These are phyloP conservation scores for Anaeromyces robustus DNA, from an alignment of 192 early-diverging fungal species.

Conservation along the genomic window DNA sequence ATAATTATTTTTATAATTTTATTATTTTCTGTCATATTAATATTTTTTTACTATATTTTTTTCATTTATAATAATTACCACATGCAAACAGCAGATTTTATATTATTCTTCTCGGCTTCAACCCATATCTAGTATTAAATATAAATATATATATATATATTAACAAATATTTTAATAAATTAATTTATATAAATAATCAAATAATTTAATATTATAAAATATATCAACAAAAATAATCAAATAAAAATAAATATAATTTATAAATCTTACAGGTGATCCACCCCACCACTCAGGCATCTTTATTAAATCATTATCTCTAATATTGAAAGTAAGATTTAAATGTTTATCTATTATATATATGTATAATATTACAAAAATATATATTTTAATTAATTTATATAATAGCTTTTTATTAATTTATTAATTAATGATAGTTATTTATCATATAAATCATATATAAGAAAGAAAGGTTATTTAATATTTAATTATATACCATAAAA, in stretches of 20 bases:
- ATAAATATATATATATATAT: not conserved
- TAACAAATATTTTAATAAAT: not conserved
- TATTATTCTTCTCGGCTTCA: slow-evolving; percentile 56
- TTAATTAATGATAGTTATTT: too few relatives aligned
- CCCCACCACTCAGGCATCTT: slow-evolving; percentile 55
- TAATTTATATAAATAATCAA: too few relatives aligned
- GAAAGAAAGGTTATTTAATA: too few relatives aligned
- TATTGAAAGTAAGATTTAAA: not conserved
- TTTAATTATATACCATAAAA: slow-evolving; percentile 59
- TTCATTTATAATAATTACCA: slow-evolving; percentile 43
- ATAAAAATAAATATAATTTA: slow-evolving; percentile 5
- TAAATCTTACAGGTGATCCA: slow-evolving; percentile 51
- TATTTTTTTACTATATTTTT: not conserved
- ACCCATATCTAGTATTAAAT: slow-evolving; percentile 50
- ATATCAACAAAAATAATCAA: not conserved
- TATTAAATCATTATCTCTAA: not conserved
- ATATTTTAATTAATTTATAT: too few relatives aligned
- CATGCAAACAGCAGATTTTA: slow-evolving; percentile 61
- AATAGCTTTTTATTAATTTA: too few relatives aligned
- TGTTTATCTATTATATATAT: not conserved
- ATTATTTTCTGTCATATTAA: too few relatives aligned
- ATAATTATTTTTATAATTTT: too few relatives aligned
- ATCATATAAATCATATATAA: too few relatives aligned
- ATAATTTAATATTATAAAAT: too few relatives aligned
- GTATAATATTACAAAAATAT: slow-evolving; percentile 20